phyloP scores from a whole-genome alignment of 371 early-diverging fungal species.

The Vairimorpha necatrix region DNA sequence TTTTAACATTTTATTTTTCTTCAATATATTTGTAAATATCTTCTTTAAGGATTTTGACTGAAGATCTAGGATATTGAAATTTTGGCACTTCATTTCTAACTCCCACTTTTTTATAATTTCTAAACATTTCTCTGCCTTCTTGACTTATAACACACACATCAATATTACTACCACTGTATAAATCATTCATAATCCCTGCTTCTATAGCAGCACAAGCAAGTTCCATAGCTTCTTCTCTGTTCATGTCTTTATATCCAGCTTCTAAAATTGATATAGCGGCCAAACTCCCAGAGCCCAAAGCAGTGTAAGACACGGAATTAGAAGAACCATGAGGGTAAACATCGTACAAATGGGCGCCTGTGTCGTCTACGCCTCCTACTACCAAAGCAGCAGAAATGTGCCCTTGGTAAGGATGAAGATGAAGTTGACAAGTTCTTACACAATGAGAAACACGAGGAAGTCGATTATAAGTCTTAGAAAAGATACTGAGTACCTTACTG shows the following conservation, averaged over 20 bases:
- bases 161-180: conserved; percentile 95
- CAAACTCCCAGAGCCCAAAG: conserved; percentile 92
- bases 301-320: conserved; percentile 84
- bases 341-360: conserved; percentile 81
- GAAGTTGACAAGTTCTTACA: conserved; percentile 67
- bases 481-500: conserved; percentile 81
- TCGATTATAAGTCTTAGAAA: conserved; percentile 77
- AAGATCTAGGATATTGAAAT: conserved; percentile 37
- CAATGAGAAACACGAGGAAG: conserved; percentile 81
- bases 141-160: conserved; percentile 69
- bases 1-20: conserved; percentile 19
- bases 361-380: conserved; percentile 83
- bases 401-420: conserved; percentile 76
- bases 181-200: conserved; percentile 96
- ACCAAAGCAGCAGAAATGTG: conserved; percentile 91
- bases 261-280: conserved; percentile 95
- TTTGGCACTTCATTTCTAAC: conserved; percentile 31
- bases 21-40: conserved; percentile 54
- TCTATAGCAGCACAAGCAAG: conserved; percentile 86
- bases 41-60: conserved; percentile 39
- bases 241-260: conserved; percentile 75
- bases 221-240: conserved; percentile 80
- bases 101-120: conserved; percentile 54
- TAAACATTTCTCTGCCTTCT: conserved; percentile 22
- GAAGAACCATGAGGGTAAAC: conserved; percentile 93